Base-by-base conservation (phyloP, 805 yeast species). In the Schizosaccharomyces octosporus region DNA sequence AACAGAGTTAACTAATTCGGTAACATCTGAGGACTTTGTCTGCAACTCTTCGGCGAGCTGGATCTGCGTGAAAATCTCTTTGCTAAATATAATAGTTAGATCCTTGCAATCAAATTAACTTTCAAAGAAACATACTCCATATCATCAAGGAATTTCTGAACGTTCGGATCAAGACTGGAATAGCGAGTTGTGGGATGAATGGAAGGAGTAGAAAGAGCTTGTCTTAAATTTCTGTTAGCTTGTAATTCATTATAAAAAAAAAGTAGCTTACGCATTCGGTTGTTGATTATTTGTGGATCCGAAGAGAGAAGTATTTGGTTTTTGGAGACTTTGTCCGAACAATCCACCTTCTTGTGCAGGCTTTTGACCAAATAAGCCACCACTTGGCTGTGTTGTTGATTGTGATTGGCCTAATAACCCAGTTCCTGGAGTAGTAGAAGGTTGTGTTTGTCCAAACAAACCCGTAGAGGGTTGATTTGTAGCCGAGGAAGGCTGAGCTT, bases 91-190 rank as follows among this genome's bases (percentile, higher is more conserved):
- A 9, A 29, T 51, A n/a, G 27, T 51, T 21, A 24, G 31, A 21
- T 15, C 2, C 2, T 45, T 45, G 11, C 9, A 9, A 6, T 5
- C 7, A 15, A 45, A 45, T 45, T 1, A 45, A 45, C 7, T 3
- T 9, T 19, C 7, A 17, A 6, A 19, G 17, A 51, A 21, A 24
- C 57, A 51, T 51, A 51, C 57, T 80, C 83, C 58, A 79, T 72
- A 59, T 72, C 76, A 64, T 79, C 81, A n/a, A 80, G 69, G 64
- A 78, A 80, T 62, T 71, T 72, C 64, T 79, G 81, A 61, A 76
- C 70, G n/a, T 71, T 70, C 21, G 76, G 79, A 1, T 82, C 79
- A 48, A 80, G 75, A 65, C 79, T 83, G 3, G 80, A 76, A 4
- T 79, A 80, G 31, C 83, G 68, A 0, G 82, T 78, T 72, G 79